A percentile compares a stretch with the other conserved stretches of the same genome.
Evolutionary conservation across 2,329 filamentous ascomycete species (phyloP).

Genomic region (Incumbomyces delicatus): DNA sequence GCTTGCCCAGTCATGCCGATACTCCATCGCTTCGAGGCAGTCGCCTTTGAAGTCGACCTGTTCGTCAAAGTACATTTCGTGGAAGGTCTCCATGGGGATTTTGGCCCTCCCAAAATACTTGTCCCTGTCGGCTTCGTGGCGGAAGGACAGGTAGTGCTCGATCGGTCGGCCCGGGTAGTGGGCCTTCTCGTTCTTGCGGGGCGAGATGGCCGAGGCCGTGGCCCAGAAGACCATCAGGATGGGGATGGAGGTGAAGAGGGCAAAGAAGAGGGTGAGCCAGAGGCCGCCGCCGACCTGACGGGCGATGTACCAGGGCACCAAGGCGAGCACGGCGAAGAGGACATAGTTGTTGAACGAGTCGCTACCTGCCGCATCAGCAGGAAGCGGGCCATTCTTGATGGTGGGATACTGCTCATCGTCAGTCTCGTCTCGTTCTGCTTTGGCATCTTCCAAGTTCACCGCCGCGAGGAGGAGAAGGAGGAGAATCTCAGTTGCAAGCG

Average conservation of each 20-base stretch:
- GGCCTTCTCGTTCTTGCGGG: slow-evolving; percentile 87
- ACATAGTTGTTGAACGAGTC: slow-evolving; percentile 79
- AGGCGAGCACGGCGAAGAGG: slow-evolving; percentile 59
- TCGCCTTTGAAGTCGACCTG: slow-evolving; percentile 95
- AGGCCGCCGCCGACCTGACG: slow-evolving; percentile 77
- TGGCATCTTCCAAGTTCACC: no score
- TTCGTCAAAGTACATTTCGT: slow-evolving; percentile 95
- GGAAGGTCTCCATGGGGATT: slow-evolving; percentile 78
- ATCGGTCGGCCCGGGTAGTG: slow-evolving; percentile 75
- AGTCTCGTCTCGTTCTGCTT: slow-evolving; percentile 7
- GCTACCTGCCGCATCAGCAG: slow-evolving; percentile 74
- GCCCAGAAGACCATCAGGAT: slow-evolving; percentile 78
- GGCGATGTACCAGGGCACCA: slow-evolving; percentile 68
- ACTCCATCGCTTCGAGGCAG: slow-evolving; percentile 77
- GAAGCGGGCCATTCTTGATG: slow-evolving; percentile 90
- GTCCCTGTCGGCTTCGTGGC: slow-evolving; percentile 35
- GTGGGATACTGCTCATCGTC: slow-evolving; percentile 56
- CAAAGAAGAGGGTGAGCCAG: slow-evolving; percentile 82
- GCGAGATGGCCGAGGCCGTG: slow-evolving; percentile 66
- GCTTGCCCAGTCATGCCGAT: slow-evolving; percentile 93
- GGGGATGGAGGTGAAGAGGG: slow-evolving; percentile 65
- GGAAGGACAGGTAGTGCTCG: slow-evolving; percentile 64
- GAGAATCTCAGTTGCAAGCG: no score
- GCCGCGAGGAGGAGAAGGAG: background rate
- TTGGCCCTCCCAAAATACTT: slow-evolving; percentile 42